Percentiles rank a stretch among this genome's conserved stretches.
These are phyloP conservation scores for Beauveria bassiana DNA, from an alignment of 2,329 filamentous ascomycete genomes.

Conservation along the genomic window DNA sequence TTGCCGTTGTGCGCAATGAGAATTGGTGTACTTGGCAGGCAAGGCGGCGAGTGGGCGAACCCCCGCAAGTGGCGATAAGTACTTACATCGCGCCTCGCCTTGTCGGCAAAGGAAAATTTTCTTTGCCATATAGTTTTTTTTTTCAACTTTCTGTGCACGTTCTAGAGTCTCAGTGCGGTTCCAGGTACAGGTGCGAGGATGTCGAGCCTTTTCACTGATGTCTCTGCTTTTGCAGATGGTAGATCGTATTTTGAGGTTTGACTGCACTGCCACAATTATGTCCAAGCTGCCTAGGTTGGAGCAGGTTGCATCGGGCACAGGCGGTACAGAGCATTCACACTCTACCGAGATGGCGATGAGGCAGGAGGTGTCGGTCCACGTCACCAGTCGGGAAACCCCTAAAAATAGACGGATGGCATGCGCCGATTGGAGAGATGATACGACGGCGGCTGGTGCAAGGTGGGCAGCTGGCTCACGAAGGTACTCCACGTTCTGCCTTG, in stretches of 20 bases:
- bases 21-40: not conserved
- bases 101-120: not conserved
- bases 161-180: not conserved
- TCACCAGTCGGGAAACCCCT: not conserved
- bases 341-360: not conserved
- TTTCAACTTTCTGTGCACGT: not conserved
- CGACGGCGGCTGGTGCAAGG: not conserved
- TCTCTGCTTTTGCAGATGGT: not conserved
- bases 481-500: no score
- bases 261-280: not conserved
- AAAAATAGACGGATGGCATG: constrained; percentile 1
- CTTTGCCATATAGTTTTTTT: not conserved
- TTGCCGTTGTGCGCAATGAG: not conserved
- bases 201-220: not conserved
- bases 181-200: not conserved
- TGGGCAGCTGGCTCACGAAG: not conserved
- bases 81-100: not conserved
- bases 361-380: not conserved
- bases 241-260: not conserved
- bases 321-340: not conserved
- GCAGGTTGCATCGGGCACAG: no score
- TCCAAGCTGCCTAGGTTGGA: not conserved
- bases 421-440: not conserved
- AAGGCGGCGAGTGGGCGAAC: not conserved
- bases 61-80: not conserved